A percentile compares a stretch with the other conserved stretches of the same genome.
phyloP scores from a whole-genome alignment of 1,284 basidiomycete species.

The Ceratobasidium sp. region DNA sequence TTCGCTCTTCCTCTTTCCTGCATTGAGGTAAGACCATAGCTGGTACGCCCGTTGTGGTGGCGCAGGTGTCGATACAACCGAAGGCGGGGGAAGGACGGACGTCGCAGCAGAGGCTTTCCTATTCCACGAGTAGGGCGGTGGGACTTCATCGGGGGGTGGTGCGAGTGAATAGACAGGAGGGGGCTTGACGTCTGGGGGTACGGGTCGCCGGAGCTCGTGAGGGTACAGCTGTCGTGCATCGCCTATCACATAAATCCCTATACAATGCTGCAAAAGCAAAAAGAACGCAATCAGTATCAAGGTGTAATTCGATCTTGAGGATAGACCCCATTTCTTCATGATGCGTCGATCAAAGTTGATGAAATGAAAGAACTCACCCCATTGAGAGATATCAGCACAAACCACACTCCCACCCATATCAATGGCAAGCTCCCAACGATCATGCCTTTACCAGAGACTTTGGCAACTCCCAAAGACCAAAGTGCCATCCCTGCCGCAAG shows the following conservation, averaged over 20 bases:
- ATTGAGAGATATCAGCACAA: conserved; percentile 29
- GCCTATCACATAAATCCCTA: conserved; percentile 30
- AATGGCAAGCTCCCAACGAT: conserved; percentile 29
- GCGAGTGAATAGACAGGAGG: conserved; percentile 35
- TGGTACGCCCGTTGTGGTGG: not conserved
- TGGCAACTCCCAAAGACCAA: conserved; percentile 14
- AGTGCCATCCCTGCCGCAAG: conserved; percentile 26
- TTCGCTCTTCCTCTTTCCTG: conserved; percentile 23
- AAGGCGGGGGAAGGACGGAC: not conserved
- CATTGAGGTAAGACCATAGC: not conserved
- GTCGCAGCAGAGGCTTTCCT: conserved; percentile 23
- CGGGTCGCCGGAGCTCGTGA: conserved; percentile 15
- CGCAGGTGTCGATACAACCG: not conserved
- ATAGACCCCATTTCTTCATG: too few relatives aligned
- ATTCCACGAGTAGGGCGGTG: conserved; percentile 5
- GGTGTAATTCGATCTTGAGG: not conserved
- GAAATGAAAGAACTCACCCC: conserved; percentile 33
- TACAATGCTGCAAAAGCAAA: conserved; percentile 12
- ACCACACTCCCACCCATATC: conserved; percentile 42
- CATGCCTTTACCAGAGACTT: not conserved
- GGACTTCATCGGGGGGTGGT: not conserved
- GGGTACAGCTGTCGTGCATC: conserved; percentile 42
- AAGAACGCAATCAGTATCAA: conserved; percentile 7
- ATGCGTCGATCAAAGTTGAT: conserved; percentile 1
- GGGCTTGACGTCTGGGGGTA: not conserved